Evolutionary conservation across 164 flowering plant genomes (phyloP).

Genomic region (Tetrastigma voinierianum): DNA sequence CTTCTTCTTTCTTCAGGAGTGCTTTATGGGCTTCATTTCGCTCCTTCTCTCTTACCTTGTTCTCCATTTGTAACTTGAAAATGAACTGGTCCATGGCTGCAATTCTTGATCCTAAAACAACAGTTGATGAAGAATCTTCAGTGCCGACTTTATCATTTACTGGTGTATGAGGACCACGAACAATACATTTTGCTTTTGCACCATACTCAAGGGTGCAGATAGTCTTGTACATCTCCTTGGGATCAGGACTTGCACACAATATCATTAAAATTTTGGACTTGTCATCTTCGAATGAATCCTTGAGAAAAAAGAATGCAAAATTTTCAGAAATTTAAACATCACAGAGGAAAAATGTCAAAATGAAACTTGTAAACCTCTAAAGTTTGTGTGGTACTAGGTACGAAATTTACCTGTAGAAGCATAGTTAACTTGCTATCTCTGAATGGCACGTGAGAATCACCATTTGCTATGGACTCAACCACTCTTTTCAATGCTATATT

Average conservation of each 20-base stretch:
- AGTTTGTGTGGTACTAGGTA: neutral
- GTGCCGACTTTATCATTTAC: constrained; percentile 49
- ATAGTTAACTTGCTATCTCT: constrained; percentile 96
- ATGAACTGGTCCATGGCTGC: constrained; percentile 97
- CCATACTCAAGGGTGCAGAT: constrained; percentile 95
- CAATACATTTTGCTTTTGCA: constrained; percentile 97
- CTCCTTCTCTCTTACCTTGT: constrained; percentile 76
- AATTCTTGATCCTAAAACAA: constrained; percentile 69
- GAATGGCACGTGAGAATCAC: constrained; percentile 96
- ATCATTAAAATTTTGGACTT: constrained; percentile 93
- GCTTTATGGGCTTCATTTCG: constrained; percentile 64
- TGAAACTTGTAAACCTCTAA: neutral
- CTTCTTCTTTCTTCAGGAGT: constrained; percentile 79
- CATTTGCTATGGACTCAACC: constrained; percentile 97
- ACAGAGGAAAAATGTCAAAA: neutral
- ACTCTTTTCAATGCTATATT: constrained; percentile 92
- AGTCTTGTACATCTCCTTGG: constrained; percentile 91
- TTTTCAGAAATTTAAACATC: neutral
- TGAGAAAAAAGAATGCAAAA: constrained; percentile 2
- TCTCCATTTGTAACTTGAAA: constrained; percentile 78
- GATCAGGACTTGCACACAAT: constrained; percentile 94
- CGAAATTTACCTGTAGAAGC: constrained; percentile 78
- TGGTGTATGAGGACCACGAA: constrained; percentile 88
- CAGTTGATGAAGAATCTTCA: constrained; percentile 69
- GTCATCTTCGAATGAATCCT: constrained; percentile 99